phyloP scores from a whole-genome alignment of 2,329 filamentous ascomycete genomes.

The Colletotrichum paranaense region DNA sequence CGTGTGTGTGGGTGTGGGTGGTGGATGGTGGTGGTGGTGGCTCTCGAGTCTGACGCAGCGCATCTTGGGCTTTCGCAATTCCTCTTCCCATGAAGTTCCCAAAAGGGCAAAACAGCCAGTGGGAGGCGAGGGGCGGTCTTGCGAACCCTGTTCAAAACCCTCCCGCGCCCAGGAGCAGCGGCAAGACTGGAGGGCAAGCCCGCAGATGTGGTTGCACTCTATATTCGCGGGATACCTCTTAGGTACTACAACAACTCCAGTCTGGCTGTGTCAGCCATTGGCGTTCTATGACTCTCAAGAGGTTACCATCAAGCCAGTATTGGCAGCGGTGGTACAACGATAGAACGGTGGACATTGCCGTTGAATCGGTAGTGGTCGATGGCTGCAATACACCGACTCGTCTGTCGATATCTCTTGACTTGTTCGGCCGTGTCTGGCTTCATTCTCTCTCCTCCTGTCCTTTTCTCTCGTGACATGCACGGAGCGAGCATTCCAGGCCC shows the following conservation, averaged over 20 bases:
- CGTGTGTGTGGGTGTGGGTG: neutral
- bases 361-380: neutral
- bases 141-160: constrained; percentile 23
- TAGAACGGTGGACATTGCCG: neutral
- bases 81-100: neutral
- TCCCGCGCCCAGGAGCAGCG: constrained; percentile 20
- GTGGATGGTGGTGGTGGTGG: neutral
- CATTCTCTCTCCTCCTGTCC: neutral
- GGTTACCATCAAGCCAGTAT: neutral
- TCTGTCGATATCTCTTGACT: neutral
- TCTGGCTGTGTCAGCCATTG: neutral
- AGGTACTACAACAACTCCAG: constrained; percentile 4
- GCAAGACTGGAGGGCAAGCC: neutral
- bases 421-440: neutral
- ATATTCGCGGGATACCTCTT: constrained; percentile 5
- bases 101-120: constrained; percentile 19
- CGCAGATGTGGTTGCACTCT: constrained; percentile 14
- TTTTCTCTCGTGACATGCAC: neutral
- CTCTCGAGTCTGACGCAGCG: neutral
- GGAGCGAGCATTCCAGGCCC: neutral
- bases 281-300: neutral
- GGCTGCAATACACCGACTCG: neutral
- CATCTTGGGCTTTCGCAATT: constrained; percentile 7
- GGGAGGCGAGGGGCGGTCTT: constrained; percentile 9
- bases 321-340: neutral